Evolutionary conservation across 2,329 filamentous ascomycete genomes (phyloP).

Genomic region (Cladosporium sp.): DNA sequence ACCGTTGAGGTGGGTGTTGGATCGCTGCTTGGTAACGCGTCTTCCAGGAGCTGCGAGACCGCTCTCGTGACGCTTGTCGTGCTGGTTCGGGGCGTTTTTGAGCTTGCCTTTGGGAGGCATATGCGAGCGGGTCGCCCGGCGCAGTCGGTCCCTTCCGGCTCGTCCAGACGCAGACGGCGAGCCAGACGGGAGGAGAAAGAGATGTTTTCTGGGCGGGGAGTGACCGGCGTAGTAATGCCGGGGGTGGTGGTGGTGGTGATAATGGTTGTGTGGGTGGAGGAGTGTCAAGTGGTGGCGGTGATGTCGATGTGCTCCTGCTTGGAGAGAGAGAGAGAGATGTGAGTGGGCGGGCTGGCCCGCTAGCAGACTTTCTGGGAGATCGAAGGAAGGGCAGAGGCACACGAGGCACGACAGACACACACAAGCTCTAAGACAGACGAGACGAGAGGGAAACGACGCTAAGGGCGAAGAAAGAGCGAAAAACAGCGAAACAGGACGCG

Average conservation of each 20-base stretch:
- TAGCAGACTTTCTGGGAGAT: too few relatives aligned
- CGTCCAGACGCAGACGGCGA: slow-evolving; percentile 25
- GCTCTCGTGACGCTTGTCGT: slow-evolving; percentile 72
- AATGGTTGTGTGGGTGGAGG: neutral
- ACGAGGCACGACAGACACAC: too few relatives aligned
- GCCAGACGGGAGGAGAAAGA: slow-evolving; percentile 24
- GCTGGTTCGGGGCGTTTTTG: slow-evolving; percentile 41
- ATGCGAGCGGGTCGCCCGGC: slow-evolving; percentile 13
- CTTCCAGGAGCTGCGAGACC: slow-evolving; percentile 76
- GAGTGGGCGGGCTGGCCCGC: too few relatives aligned
- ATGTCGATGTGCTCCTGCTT: neutral
- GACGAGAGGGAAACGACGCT: too few relatives aligned
- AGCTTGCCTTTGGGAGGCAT: slow-evolving; percentile 48
- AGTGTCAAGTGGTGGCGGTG: neutral
- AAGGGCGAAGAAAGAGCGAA: too few relatives aligned
- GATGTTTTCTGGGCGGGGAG: neutral
- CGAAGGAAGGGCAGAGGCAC: too few relatives aligned
- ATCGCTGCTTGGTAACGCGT: slow-evolving; percentile 52
- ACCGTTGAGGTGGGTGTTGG: slow-evolving; percentile 43
- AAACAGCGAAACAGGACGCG: too few relatives aligned
- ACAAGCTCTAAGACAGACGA: too few relatives aligned
- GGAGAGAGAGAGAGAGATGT: too few relatives aligned
- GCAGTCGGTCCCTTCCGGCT: slow-evolving; percentile 24
- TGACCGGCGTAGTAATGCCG: slow-evolving; percentile 8
- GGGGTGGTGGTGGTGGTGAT: slow-evolving; percentile 13